Evolutionary conservation across 208 protist species (phyloP), one percentile per base, ranked within the genome.

Genomic region (Acanthamoeba polyphaga): DNA sequence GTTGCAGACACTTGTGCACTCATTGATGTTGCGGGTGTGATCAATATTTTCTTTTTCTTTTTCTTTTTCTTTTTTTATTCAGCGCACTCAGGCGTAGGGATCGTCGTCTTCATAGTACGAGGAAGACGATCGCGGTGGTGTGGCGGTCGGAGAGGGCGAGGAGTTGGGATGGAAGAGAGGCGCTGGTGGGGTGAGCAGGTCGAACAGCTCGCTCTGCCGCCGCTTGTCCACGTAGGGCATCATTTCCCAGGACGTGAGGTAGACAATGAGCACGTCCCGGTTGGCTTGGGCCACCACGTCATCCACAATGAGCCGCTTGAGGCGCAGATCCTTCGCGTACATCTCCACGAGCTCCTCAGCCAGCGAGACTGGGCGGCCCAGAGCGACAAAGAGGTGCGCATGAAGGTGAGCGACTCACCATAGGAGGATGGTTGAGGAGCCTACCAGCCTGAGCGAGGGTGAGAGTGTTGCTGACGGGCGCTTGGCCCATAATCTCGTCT

Each of bases 241-340:
- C 85, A 92, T 92, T 10, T 70, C 38, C 85, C 85, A 92, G 3
- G 64, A n/a, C 9, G 49, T 29, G 24, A 92, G 55, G 29, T 92
- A 92, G 27, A 92, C 60, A 19, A 92, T 66, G 12, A 92, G 85
- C 55, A 51, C 38, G 85, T 74, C 64, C 38, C 85, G n/a, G 85
- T 92, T 92, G 27, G n/a, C 58, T 43, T 92, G 85, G 27, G 60
- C 32, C 5, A 53, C 60, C 12, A 92, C 27, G 46, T 92, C 85
- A 22, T 64, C 64, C 49, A 92, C 22, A 46, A 92, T 74, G 15
- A 66, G 6, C 29, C 64, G 85, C 58, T 53, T 92, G 32, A 92
- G 60, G n/a, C 13, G 60, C 55, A 92, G 58, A 24, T 92, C 85
- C 38, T 70, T 64, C 15, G 55, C 58, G 85, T 72, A 92, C 85